Evolutionary conservation across 164 flowering plant genomes (phyloP), one percentile per base, ranked within the genome.

Genomic region (Pachysandra terminalis): DNA sequence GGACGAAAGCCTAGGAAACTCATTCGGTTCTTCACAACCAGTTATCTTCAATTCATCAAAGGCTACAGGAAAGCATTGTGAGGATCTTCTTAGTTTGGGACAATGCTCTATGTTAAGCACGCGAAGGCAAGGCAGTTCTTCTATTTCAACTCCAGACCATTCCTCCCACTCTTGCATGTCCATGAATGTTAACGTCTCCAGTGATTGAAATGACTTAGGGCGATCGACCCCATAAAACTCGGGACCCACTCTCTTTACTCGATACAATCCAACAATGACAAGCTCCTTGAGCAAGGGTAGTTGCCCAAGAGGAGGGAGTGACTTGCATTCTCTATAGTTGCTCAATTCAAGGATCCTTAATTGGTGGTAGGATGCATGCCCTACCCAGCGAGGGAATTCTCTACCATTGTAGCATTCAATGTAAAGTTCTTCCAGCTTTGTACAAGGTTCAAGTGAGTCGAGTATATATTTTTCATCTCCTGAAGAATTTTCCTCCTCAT

Each of bases 361-460:
- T 27, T 66, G 40, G 1, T 51, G 25, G 23, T 70, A 80, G 19
- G 66, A 62, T 0, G 67, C 17, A 58, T 72, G 54, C 41, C 71
- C 78, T 19, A 78, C 5, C 82, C 85, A 82, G 32, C 1, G 26
- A 28, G 86, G 79, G 37, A 78, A 78, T 5, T 19, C 51, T 2
- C 1, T 56, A 1, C 81, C 79, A 7, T 73, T 23, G 48, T 76
- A 83, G 10, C 16, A 9, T 12, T 21, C 14, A 14, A 82, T 54
- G 1, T 5, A 0, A 3, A 78, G 26, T 0, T 37, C 19, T 52
- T 52, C 59, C 15, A 82, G 16, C 12, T 60, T 68, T 8, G 9
- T 9, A 58, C 66, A 73, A 52, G 86, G 83, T 28, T 73, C 49
- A 10, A 83, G 66, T 13, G 15, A 8, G 0, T 73, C 78, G 25